Base-by-base conservation (phyloP, 768 basidiomycete genomes). In the Symmetrospora coprosmae region DNA sequence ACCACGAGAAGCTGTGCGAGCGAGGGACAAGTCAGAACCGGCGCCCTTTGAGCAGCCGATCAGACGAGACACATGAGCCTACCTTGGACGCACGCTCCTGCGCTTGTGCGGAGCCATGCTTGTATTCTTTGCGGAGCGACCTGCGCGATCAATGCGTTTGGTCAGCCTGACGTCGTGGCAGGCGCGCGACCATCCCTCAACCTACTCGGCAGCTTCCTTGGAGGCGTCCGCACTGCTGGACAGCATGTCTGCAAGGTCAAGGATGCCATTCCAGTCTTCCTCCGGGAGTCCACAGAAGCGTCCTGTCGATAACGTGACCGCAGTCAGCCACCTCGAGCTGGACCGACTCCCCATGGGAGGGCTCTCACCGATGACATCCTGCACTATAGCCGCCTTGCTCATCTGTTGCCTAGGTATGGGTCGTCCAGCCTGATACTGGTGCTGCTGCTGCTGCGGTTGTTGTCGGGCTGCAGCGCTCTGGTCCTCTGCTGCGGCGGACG, bases 51-150 rank as follows among this genome's bases (percentile, higher is more conserved):
- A n/a, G 9, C 7, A 43, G 21, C 17, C 48, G 35, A 4, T 23
- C 17, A 19, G 23, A 28, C n/a, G 46, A 21, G 7, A 13, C 2
- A 35, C 4, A 34, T 2, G 14, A 35, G 38, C 11, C 23, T 58
- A 48, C 49, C 40, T 50, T 45, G 0, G 49, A 48, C 2, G 62
- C 62, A 5, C 56, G 28, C 19, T 59, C 56, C 38, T 64, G 62
- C 2, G 62, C 62, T 21, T 59, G 28, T 11, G 62, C 56, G 9
- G 25, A 33, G 2, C 48, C 62, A 46, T 64, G 50, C 48, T 66
- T 68, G 65, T 66, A 62, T 52, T 68, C 67, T 14, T 61, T 60
- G 21, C 64, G 41, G 4, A 68, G 28, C 2, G 65, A 49, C 60
- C 68, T 64, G 41, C 31, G 9, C 6, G 28, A 33, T 16, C 23